Conservation (phyloP, 805 yeast genomes). For the Saccharomycopsis capsularis region DNA sequence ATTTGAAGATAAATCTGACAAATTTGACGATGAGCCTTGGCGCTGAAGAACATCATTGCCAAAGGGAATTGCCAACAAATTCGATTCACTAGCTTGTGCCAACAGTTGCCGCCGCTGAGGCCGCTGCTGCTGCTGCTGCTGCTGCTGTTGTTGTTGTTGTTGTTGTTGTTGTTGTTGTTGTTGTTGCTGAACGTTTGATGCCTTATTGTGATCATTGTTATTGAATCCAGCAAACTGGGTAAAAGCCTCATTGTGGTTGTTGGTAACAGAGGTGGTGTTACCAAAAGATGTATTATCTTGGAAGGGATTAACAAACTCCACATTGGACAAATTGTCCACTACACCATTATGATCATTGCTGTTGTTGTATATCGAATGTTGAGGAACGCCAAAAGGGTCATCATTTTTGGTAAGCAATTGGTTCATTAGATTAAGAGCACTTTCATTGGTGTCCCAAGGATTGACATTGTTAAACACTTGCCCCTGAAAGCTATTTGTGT, state of each 20-base stretch:
- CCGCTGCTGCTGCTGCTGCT: too few species aligned
- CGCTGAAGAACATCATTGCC: not conserved
- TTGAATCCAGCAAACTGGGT: not conserved
- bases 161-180: constrained; percentile 6
- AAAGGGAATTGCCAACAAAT: not conserved
- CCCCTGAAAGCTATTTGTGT: too few species aligned
- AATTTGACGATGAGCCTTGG: constrained; percentile 12
- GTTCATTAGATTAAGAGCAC: not conserved
- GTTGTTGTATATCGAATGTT: constrained; percentile 10
- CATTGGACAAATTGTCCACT: not conserved
- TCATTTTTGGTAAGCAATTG: not conserved
- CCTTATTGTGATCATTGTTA: not conserved
- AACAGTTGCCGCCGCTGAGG: too few species aligned
- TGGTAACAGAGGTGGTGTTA: not conserved
- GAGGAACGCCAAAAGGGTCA: not conserved
- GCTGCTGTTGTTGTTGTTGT: too few species aligned
- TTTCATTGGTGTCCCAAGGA: too few species aligned
- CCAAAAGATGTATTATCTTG: not conserved
- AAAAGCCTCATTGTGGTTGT: not conserved
- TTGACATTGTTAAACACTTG: too few species aligned
- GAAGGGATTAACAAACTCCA: constrained; percentile 18
- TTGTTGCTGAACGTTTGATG: not conserved
- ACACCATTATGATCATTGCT: constrained; percentile 4
- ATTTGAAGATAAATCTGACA: constrained; percentile 14
- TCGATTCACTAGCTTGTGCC: not conserved